Conservation (phyloP, 805 yeast species). For the Hanseniaspora mollemarum region DNA sequence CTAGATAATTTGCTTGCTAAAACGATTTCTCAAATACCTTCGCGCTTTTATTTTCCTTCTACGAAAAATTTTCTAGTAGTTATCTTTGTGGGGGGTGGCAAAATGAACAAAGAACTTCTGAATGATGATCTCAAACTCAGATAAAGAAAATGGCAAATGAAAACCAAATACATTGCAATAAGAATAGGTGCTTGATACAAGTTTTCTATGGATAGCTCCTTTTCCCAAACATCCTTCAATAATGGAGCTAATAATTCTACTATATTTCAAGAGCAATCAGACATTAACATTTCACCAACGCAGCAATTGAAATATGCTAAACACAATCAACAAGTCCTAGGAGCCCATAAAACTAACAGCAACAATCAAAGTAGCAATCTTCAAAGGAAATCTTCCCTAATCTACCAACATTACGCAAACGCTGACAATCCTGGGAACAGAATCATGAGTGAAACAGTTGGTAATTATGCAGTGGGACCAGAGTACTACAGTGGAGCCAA, state of each 20-base stretch:
- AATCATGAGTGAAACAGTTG: slow-evolving; percentile 3
- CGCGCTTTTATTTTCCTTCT: no score
- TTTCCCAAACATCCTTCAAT: slow-evolving; percentile 3
- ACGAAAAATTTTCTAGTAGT: no score
- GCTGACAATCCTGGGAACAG: background rate
- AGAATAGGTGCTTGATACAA: no score
- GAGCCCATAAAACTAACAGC: background rate
- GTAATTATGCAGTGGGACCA: background rate
- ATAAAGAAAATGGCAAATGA: background rate
- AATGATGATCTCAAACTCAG: no score
- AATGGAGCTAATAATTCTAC: slow-evolving; percentile 9
- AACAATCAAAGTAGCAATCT: background rate
- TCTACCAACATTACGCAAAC: slow-evolving; percentile 11
- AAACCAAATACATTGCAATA: background rate
- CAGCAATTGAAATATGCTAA: slow-evolving; percentile 4
- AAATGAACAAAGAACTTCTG: no score
- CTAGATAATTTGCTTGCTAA: no score
- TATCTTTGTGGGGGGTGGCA: no score
- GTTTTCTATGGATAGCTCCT: slow-evolving; percentile 10
- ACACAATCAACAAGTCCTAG: background rate
- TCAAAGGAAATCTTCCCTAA: slow-evolving; percentile 13
- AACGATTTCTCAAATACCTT: no score
- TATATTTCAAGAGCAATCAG: slow-evolving; percentile 10
- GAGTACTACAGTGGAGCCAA: slow-evolving; percentile 3
- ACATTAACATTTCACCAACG: slow-evolving; percentile 8